These are phyloP conservation scores for Cubamyces sp. DNA, from an alignment of 768 basidiomycete genomes.

Conservation along the genomic window DNA sequence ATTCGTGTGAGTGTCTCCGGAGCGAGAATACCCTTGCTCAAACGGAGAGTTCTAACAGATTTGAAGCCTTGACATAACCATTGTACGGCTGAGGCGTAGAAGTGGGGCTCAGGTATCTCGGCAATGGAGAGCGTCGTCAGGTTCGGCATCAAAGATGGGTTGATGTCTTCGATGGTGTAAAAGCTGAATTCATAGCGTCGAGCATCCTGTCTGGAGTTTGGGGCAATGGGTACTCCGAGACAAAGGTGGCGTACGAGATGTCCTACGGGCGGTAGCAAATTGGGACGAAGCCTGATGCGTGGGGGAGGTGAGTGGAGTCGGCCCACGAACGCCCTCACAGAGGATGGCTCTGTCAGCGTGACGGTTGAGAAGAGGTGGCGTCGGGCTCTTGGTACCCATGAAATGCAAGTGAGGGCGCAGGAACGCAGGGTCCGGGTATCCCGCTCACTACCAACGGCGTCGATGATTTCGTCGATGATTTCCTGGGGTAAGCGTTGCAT, in stretches of 20 bases:
- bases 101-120: background rate
- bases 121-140: constrained; percentile 1
- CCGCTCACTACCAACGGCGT: background rate
- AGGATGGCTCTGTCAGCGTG: constrained; percentile 8
- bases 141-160: background rate
- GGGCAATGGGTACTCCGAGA: background rate
- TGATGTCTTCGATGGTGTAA: constrained; percentile 5
- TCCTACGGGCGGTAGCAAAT: background rate
- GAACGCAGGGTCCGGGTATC: background rate
- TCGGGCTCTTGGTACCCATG: background rate
- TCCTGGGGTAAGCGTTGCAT: background rate
- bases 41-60: background rate
- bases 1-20: background rate
- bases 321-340: constrained; percentile 1
- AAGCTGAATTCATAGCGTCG: background rate
- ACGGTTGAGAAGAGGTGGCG: constrained; percentile 3
- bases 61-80: background rate
- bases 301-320: background rate
- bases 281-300: background rate
- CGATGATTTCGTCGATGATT: constrained; percentile 11
- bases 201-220: background rate
- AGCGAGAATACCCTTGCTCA: background rate
- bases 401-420: background rate
- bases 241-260: background rate
- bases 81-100: background rate